Base-by-base conservation (phyloP, 2,329 filamentous ascomycete genomes). In the Microdochium paspali region DNA sequence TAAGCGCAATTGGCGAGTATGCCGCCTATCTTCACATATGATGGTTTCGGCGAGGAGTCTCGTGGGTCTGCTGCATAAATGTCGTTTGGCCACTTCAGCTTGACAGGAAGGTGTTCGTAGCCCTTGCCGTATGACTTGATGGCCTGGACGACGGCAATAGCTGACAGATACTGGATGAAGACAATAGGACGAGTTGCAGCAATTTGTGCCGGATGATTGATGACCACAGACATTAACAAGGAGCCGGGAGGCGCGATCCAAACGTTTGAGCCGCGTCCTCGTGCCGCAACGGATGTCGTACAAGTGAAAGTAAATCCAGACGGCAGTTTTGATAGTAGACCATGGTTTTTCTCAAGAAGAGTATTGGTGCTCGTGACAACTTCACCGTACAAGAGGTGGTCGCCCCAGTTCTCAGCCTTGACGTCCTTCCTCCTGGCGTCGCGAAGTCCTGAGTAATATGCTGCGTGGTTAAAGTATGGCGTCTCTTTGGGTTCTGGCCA, bases 21-120 rank as follows among this genome's bases (percentile, higher is more conserved):
- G 5, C 93, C 93, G 46, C 88, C 89, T 47, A 98, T 90, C 61
- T 98, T 98, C 54, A 90, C 83, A 56, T 93, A 93, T 2, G 68
- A 60, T 0, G 67, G 62, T 12, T 4, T 44, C 12, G 21, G 12
- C 10, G 42, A 24, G 20, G 42, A 15, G 44, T 72, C 73, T 46
- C 65, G 70, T 5, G 77, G 86, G 58, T 89, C 84, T 21, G 79
- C 71, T 1, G 84, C 84, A 59, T 89, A 91, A 47, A 98, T 87
- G 61, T 98, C 93, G 58, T 98, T 98, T 10, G 93, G 93, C 93
- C 93, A 98, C 65, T 98, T 98, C 26, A 98, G 69, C 61, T 87
- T 90, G 35, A 98, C 76, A 1, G 87, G 87, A 4, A 97, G 65
- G 0, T 80, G 72, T 5, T 79, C 73, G 64, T 94, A 97, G 7